These are phyloP conservation scores for Talaromyces adpressus DNA, from an alignment of 495 filamentous ascomycete genomes.

Conservation along the genomic window DNA sequence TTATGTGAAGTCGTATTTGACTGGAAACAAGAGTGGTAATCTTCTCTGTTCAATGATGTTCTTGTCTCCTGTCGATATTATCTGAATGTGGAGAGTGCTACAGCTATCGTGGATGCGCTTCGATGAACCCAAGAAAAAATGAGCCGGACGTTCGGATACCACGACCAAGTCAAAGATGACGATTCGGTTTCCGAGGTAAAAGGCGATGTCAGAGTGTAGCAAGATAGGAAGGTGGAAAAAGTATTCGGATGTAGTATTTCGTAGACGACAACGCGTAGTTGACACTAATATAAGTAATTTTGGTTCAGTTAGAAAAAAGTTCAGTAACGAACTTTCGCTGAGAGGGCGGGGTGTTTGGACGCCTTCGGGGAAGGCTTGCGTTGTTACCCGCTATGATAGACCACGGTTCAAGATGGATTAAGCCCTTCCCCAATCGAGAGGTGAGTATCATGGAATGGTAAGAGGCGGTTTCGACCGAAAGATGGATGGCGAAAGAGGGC, in stretches of 20 bases:
- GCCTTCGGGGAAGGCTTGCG: neutral
- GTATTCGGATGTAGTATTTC: neutral
- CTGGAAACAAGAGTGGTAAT: neutral
- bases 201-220: neutral
- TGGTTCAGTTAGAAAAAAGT: neutral
- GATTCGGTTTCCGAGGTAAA: neutral
- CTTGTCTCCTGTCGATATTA: neutral
- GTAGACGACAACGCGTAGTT: neutral
- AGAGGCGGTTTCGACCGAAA: constrained; percentile 1
- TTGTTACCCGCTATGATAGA: constrained; percentile 5
- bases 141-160: neutral
- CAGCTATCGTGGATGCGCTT: neutral
- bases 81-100: neutral
- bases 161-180: neutral
- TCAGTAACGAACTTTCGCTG: neutral
- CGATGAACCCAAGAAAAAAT: neutral
- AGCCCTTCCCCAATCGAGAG: neutral
- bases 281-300: neutral
- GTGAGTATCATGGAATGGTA: neutral
- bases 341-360: neutral
- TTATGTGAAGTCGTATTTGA: neutral
- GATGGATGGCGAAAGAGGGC: constrained; percentile 15
- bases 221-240: neutral
- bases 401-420: constrained; percentile 1
- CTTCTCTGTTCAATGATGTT: neutral